A percentile compares a stretch with the other conserved stretches of the same genome.
phyloP scores from a whole-genome alignment of 2,329 filamentous ascomycete species.

The Hypoxylon sp. region DNA sequence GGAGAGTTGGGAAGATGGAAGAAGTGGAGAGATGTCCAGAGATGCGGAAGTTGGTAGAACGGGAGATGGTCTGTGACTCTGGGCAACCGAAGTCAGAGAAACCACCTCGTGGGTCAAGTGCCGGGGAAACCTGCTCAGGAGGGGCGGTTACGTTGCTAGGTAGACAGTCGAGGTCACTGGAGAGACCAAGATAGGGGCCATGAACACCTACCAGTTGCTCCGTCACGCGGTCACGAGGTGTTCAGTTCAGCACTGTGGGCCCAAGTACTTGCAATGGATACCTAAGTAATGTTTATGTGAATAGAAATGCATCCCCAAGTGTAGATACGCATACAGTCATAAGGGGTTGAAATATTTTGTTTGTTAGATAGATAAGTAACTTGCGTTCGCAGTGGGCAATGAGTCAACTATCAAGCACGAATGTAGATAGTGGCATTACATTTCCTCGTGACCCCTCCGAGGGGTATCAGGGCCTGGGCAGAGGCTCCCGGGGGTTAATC shows the following conservation, averaged over 20 bases:
- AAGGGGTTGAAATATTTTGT: neutral
- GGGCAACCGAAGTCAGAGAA: too few species aligned
- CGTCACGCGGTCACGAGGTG: neutral
- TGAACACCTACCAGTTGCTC: neutral
- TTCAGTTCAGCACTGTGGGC: neutral
- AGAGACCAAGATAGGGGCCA: too few species aligned
- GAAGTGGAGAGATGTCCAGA: too few species aligned
- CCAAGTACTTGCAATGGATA: neutral
- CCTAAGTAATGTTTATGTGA: neutral
- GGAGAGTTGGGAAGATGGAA: too few species aligned
- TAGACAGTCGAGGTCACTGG: too few species aligned
- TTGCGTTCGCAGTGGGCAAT: neutral
- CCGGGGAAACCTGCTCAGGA: too few species aligned
- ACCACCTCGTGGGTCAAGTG: too few species aligned
- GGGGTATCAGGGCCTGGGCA: neutral
- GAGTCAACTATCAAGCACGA: constrained; percentile 7
- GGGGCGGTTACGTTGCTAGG: too few species aligned
- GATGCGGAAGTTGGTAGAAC: too few species aligned
- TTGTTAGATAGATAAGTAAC: neutral
- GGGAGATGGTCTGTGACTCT: too few species aligned
- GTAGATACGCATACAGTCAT: neutral
- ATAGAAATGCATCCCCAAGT: neutral
- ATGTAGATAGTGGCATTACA: neutral
- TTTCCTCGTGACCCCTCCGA: neutral
- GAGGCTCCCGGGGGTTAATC: neutral